Base-by-base conservation (phyloP, 257 asterid species). In the Solanum medicagineum region DNA sequence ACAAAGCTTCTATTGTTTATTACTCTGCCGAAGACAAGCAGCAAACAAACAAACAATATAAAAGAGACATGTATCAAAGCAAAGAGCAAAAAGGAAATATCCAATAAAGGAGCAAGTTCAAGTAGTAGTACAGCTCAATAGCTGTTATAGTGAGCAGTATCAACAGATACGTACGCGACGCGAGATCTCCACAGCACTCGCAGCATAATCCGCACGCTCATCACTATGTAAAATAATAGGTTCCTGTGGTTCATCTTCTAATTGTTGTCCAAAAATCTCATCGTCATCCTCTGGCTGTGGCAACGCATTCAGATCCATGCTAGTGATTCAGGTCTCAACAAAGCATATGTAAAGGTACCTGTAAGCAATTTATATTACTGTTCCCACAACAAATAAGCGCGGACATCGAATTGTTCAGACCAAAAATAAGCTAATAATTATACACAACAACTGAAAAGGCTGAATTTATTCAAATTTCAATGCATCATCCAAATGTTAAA, bases 261-360 rank as follows among this genome's bases (percentile, higher is more conserved):
- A 90, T 54, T 92, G 92, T 80, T 87, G 90, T 80, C 88, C 93
- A 49, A 90, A 93, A 56, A 86, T 87, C 89, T 90, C 96, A 70
- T 94, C 99, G 65, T 97, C 98, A 19, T 95, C 98, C 88, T 97
- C 99, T 66, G 98, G 99, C 88, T 89, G 92, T 20, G 99, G 99
- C 74, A 95, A 91, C 74, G 87, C 99, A 92, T 97, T 97, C 90
- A 97, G 92, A 92, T 95, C 99, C 99, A 97, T 97, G 89, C 94
- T 91, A 88, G 87, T 90, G 86, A 92, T 85, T 92, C 92, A 91
- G 89, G 83, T 84, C 83, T 84, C 90, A 88, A 81, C 87, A 88
- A 87, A 90, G 84, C 97, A 91, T 93, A 87, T 85, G 84, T 71
- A 85, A 85, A 65, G 80, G 44, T 70, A 56, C 84, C 17, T 29